Conservation (phyloP, 345 rosid species). For the Citrus maxima region DNA sequence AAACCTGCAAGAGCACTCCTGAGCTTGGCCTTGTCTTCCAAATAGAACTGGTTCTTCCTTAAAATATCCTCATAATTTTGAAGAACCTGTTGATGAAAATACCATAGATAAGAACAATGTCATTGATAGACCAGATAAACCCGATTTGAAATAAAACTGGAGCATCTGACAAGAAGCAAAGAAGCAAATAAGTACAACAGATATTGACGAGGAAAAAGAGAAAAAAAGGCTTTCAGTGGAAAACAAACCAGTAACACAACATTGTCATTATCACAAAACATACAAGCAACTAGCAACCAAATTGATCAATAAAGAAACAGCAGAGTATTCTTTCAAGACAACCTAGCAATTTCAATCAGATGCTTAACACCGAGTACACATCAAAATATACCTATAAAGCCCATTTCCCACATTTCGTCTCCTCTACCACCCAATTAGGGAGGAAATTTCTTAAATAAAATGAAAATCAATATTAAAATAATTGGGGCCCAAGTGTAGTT, state of each 20-base stretch:
- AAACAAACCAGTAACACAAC: neutral
- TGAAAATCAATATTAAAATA: neutral
- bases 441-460: neutral
- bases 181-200: neutral
- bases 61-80: conserved; percentile 72
- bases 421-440: neutral
- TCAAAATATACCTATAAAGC: neutral
- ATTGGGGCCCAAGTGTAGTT: neutral
- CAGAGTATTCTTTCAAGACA: neutral
- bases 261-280: neutral
- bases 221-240: neutral
- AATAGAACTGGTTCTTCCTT: conserved; percentile 55
- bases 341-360: neutral
- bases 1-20: conserved; percentile 70
- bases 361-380: neutral
- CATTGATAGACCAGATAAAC: neutral
- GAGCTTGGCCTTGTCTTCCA: conserved; percentile 70
- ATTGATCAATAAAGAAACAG: neutral
- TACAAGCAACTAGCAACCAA: neutral
- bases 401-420: neutral
- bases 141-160: neutral
- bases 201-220: neutral
- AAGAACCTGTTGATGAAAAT: conserved; percentile 51
- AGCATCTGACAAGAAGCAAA: neutral
- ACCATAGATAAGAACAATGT: conserved; percentile 3